These are phyloP conservation scores for Ricinus communis DNA, from an alignment of 345 rosid species.

Conservation along the genomic window DNA sequence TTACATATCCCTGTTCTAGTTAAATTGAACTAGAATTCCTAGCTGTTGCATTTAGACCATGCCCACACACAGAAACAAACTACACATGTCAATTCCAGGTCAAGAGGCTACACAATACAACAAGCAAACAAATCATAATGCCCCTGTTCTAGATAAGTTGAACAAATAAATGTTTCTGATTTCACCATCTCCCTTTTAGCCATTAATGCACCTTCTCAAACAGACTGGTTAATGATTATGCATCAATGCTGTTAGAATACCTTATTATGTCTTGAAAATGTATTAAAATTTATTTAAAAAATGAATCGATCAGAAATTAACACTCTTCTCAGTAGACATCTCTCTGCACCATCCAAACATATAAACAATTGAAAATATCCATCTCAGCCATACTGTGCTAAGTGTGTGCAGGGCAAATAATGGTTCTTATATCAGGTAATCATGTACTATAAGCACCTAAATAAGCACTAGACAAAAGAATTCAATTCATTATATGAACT, in stretches of 20 bases:
- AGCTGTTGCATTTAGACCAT: neutral
- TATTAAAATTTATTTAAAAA: neutral
- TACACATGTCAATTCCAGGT: neutral
- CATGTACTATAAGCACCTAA: neutral
- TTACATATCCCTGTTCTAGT: too few relatives aligned
- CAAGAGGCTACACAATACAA: neutral
- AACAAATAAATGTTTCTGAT: slow-evolving; percentile 14
- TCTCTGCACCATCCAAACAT: neutral
- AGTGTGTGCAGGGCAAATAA: neutral
- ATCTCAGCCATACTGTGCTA: neutral
- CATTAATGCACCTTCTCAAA: too few relatives aligned
- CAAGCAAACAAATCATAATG: neutral
- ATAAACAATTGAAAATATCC: neutral
- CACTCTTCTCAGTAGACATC: neutral
- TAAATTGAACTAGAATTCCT: neutral
- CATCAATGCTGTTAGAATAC: neutral
- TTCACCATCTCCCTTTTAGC: too few relatives aligned
- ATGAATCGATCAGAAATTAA: neutral
- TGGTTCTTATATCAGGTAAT: neutral
- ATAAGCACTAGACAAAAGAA: neutral
- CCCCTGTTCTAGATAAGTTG: slow-evolving; percentile 1
- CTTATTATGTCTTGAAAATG: neutral
- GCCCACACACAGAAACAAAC: neutral
- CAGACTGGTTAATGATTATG: too few relatives aligned
- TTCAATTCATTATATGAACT: neutral